Evolutionary conservation across 2,329 filamentous ascomycete genomes (phyloP).

Genomic region (Tolypocladium ophioglossoides): DNA sequence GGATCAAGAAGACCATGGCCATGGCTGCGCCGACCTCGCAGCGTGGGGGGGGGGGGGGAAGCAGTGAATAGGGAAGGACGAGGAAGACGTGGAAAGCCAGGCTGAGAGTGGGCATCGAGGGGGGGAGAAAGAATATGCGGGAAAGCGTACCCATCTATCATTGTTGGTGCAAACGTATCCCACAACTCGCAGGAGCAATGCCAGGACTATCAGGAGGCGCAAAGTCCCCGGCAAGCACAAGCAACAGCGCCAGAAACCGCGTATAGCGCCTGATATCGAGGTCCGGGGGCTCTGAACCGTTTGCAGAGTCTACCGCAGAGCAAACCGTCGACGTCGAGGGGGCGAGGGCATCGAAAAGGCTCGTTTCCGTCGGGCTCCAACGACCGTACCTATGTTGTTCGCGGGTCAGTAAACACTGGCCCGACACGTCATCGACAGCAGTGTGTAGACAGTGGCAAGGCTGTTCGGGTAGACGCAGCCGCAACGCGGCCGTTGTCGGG

Average conservation of each 20-base stretch:
- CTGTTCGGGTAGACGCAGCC: not conserved
- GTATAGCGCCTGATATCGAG: not conserved
- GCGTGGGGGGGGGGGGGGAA: not conserved
- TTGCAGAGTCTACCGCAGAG: not conserved
- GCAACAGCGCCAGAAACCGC: not conserved
- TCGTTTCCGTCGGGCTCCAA: conserved; percentile 17
- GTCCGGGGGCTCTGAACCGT: not conserved
- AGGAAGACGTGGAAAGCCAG: not conserved
- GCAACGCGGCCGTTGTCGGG: not conserved
- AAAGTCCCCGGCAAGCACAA: not conserved
- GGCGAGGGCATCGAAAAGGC: conserved; percentile 3
- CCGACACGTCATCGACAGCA: not conserved
- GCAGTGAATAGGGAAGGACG: conserved; percentile 4
- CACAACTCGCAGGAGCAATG: conserved; percentile 11
- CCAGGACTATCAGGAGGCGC: conserved; percentile 1
- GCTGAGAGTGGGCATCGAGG: conserved; percentile 16
- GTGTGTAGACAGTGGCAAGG: not conserved
- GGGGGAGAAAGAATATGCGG: conserved; percentile 7
- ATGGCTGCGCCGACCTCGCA: not conserved
- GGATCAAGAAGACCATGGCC: not conserved
- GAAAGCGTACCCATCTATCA: conserved; percentile 33
- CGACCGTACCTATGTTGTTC: not conserved
- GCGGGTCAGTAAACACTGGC: not conserved
- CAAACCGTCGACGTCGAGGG: conserved; percentile 2
- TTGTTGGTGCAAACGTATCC: conserved; percentile 13